Base-by-base conservation (phyloP, 352 stramenopile species). In the Pythium aquatile region DNA sequence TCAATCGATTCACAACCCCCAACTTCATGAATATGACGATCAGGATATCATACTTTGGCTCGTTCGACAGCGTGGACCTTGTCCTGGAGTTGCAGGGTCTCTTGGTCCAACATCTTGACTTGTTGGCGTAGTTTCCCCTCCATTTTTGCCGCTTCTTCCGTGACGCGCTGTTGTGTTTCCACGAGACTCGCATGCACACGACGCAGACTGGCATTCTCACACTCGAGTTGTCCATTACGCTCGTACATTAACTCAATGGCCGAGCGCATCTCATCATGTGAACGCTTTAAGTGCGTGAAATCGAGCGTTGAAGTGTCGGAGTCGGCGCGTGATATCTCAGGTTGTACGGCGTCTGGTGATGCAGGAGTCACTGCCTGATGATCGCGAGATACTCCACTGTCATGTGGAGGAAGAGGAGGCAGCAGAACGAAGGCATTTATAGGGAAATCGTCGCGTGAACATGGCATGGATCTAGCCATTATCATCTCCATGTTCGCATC, bases 161-260 rank as follows among this genome's bases (percentile, higher is more conserved):
- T 66, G 28, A 20, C 47, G 40, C 59, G 53, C 32, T 61, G 54
- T 6, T 49, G 17, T 4, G 56, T n/a, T 10, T 61, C 54, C 14
- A 49, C 32, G 17, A 62, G 28, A 10, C 54, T 26, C 44, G 42
- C 39, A 13, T 62, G 66, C 16, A 64, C 71, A 8, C 17, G 52
- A 13, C 30, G 11, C 13, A 64, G 55, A 26, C 17, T 28, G 2
- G 13, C 49, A 17, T 63, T 53, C 24, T 64, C 49, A 11, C 55
- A 29, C 24, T 58, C 54, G 0, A 55, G 28, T 7, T 7, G 7
- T 2, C 74, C 59, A 0, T 71, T 65, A 11, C 58, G 17, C 1
- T n/a, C 14, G n/a, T 72, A 81, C 0, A 81, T 52, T 16, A 62
- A 17, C 20, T 72, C 58, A 6, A 81, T 60, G 5, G 66, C 66